Base-by-base conservation (phyloP, 2,329 filamentous ascomycete species). In the Aspergillus pseudotamarii region DNA sequence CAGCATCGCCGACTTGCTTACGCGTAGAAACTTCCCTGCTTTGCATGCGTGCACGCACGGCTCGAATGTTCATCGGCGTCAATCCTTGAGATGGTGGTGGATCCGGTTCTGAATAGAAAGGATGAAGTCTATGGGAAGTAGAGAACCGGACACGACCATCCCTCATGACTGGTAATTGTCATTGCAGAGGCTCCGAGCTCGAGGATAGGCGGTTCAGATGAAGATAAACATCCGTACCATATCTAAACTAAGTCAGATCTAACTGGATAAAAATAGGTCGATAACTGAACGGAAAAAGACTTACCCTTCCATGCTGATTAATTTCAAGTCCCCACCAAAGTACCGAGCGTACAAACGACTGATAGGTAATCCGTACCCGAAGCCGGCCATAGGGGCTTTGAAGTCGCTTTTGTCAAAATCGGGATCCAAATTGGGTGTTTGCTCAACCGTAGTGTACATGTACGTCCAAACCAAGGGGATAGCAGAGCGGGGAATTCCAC, bases 401-500 rank as follows among this genome's bases (percentile, higher is more conserved):
- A 99, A 99, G 78, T 99, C 95, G 80, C 90, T 97, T 82, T 98
- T 96, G 80, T 99, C 94, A 78, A 98, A 99, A 77, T 98, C 94
- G 0, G 95, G 95, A 75, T 99, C 95, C 66, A 99, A 83, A 75
- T 89, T 96, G 16, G 95, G 95, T 26, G 95, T 98, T 71, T 94
- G 89, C 78, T 98, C 95, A 68, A 99, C 95, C 2, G 95, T 99
- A 41, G 95, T 99, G 79, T 99, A 99, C 95, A 98, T 99, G 79
- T 99, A 99, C 14, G 95, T 99, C 95, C 95, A 99, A n/a, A 98
- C 95, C 16, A 99, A 85, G 6, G 95, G 95, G 67, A 99, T 98
- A 58, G 93, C 88, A 72, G 91, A 96, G 72, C 95, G 85, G 0
- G 95, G 93, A 59, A 99, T 98, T 66, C 95, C 95, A 67, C 95